phyloP scores from a whole-genome alignment of 108 stramenopile genomes.

The Aureococcus anophagefferens region DNA sequence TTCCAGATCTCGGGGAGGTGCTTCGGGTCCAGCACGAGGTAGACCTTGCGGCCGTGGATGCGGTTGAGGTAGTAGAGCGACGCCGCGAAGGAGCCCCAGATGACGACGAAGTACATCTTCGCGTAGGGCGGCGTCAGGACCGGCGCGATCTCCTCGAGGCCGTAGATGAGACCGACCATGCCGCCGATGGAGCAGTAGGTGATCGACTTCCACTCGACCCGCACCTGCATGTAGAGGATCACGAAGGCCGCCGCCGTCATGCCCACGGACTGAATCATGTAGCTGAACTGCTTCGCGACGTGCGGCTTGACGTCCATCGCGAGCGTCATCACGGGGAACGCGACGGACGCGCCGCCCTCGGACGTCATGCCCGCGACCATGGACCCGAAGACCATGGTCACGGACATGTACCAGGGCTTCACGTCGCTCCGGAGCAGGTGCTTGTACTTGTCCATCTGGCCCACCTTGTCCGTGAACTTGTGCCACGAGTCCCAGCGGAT shows the following conservation, averaged over 20 bases:
- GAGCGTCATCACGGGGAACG: constrained; percentile 32
- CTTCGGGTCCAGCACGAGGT: background rate
- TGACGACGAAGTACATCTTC: constrained; percentile 31
- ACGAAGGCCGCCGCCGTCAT: constrained; percentile 26
- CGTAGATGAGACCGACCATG: constrained; percentile 15
- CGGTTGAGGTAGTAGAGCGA: constrained; percentile 24
- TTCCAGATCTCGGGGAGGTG: background rate
- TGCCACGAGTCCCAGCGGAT: background rate
- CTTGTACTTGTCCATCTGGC: background rate
- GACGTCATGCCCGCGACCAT: constrained; percentile 5
- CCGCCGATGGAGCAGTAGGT: constrained; percentile 20
- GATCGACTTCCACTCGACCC: constrained; percentile 20
- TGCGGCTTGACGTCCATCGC: constrained; percentile 24
- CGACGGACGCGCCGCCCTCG: constrained; percentile 9
- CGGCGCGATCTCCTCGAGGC: constrained; percentile 22
- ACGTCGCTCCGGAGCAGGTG: background rate
- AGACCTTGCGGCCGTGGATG: constrained; percentile 14
- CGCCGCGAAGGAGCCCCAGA: constrained; percentile 23
- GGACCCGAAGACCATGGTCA: constrained; percentile 7
- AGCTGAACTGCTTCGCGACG: constrained; percentile 21
- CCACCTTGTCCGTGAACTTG: background rate
- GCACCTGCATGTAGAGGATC: constrained; percentile 18
- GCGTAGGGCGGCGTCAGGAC: constrained; percentile 21
- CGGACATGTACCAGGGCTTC: background rate
- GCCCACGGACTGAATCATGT: constrained; percentile 27